These are phyloP conservation scores for Syncephalastrum sp. DNA, from an alignment of 371 early-diverging fungal species.

Conservation along the genomic window DNA sequence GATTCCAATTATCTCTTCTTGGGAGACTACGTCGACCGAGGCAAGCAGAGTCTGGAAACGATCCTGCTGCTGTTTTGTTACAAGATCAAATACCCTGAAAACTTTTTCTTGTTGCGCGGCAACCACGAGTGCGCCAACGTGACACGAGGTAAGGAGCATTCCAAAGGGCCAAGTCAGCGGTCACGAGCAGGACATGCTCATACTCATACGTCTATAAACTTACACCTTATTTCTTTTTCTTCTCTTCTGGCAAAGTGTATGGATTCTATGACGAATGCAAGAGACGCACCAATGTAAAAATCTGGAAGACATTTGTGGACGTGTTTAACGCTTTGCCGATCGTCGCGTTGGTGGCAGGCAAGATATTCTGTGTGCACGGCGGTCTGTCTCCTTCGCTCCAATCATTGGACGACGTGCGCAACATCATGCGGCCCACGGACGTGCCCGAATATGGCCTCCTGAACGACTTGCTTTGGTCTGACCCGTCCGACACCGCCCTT, in stretches of 20 bases:
- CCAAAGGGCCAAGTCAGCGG: not conserved
- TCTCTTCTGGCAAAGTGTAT: slow-evolving; percentile 61
- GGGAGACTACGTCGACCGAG: slow-evolving; percentile 98
- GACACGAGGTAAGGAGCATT: slow-evolving; percentile 66
- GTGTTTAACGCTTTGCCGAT: slow-evolving; percentile 94
- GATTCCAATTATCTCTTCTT: slow-evolving; percentile 90
- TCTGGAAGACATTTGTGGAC: slow-evolving; percentile 93
- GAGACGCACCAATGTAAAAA: slow-evolving; percentile 87
- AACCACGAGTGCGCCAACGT: slow-evolving; percentile 98
- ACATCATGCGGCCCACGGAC: slow-evolving; percentile 92
- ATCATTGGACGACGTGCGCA: slow-evolving; percentile 87
- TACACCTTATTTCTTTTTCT: slow-evolving; percentile 21
- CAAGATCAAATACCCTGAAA: slow-evolving; percentile 95
- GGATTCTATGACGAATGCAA: slow-evolving; percentile 99
- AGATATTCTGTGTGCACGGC: slow-evolving; percentile 97
- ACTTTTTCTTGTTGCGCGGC: slow-evolving; percentile 93
- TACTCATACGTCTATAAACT: not conserved
- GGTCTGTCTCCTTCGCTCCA: slow-evolving; percentile 91
- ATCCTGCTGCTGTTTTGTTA: slow-evolving; percentile 90
- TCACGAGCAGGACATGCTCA: not conserved
- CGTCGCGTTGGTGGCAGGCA: slow-evolving; percentile 91
- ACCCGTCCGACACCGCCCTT: slow-evolving; percentile 84
- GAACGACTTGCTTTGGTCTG: slow-evolving; percentile 96
- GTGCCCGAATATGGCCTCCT: slow-evolving; percentile 91
- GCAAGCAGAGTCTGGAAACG: slow-evolving; percentile 95